Percentiles rank a stretch among this genome's conserved stretches.
phyloP scores from a whole-genome alignment of 345 rosid genomes.

The Turritis glabra region DNA sequence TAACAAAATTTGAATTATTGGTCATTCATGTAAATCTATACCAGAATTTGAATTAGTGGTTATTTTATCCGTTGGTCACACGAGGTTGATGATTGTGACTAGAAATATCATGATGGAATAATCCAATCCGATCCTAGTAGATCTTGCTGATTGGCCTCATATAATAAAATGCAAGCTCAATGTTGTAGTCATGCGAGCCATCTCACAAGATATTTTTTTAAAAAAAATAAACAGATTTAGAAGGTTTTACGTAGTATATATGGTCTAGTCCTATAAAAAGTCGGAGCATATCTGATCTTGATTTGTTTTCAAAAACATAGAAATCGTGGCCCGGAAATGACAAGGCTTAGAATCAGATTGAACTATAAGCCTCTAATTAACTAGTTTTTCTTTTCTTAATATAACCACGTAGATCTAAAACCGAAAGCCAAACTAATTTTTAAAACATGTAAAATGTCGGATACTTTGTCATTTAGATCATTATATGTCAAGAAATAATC shows the following conservation, averaged over 20 bases:
- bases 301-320: too few relatives aligned
- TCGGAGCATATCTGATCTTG: too few relatives aligned
- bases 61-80: conserved; percentile 2
- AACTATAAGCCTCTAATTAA: too few relatives aligned
- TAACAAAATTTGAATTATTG: not conserved
- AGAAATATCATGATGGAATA: conserved; percentile 15
- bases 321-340: too few relatives aligned
- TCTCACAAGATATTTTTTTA: too few relatives aligned
- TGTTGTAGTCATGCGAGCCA: conserved; percentile 19
- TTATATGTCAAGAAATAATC: not conserved
- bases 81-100: conserved; percentile 21
- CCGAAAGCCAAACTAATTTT: not conserved
- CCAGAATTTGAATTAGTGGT: not conserved
- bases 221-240: not conserved
- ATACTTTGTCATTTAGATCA: not conserved
- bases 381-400: too few relatives aligned
- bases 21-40: too few relatives aligned
- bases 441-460: too few relatives aligned
- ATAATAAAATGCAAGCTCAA: conserved; percentile 9
- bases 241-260: conserved; percentile 20
- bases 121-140: not conserved
- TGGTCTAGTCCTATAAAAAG: too few relatives aligned
- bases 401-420: too few relatives aligned
- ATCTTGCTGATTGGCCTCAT: not conserved
- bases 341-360: too few relatives aligned